phyloP scores from a whole-genome alignment of 352 stramenopile species.

The Phytophthora pistaciae region DNA sequence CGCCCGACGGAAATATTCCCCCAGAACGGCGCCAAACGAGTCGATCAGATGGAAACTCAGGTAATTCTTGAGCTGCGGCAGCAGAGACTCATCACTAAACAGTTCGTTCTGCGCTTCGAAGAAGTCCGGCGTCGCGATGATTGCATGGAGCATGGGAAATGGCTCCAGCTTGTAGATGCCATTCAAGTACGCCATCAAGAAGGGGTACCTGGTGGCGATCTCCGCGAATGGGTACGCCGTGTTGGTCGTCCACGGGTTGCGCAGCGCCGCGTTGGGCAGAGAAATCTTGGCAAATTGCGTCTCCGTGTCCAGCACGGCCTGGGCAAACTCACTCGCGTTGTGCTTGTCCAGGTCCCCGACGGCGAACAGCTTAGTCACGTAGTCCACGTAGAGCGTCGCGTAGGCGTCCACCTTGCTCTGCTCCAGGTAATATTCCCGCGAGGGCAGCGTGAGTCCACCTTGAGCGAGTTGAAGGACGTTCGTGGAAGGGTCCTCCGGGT shows the following conservation, averaged over 20 bases:
- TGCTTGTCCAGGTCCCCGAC: conserved; percentile 47
- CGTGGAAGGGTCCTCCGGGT: conserved; percentile 51
- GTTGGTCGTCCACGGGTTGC: conserved; percentile 88
- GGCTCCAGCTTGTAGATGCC: conserved; percentile 54
- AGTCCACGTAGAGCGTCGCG: conserved; percentile 52
- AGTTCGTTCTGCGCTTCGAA: conserved; percentile 61
- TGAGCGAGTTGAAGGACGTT: conserved; percentile 64
- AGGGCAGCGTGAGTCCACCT: conserved; percentile 70
- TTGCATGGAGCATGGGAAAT: conserved; percentile 45
- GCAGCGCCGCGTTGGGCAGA: conserved; percentile 86
- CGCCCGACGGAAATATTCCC: conserved; percentile 61
- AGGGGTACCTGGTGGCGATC: conserved; percentile 58
- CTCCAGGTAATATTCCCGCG: conserved; percentile 71
- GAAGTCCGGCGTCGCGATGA: conserved; percentile 61
- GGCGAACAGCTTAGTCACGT: conserved; percentile 57
- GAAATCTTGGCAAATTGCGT: conserved; percentile 82
- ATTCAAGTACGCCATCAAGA: conserved; percentile 58
- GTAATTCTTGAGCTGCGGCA: conserved; percentile 64
- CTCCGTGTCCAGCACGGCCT: conserved; percentile 74
- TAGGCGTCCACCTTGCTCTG: conserved; percentile 49
- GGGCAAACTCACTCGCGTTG: conserved; percentile 48
- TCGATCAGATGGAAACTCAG: conserved; percentile 73
- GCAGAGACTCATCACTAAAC: conserved; percentile 39
- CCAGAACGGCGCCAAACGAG: conserved; percentile 48
- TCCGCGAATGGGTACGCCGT: conserved; percentile 85